Base-by-base conservation (phyloP, 2,329 filamentous ascomycete species). In the Cytospora paraplurivora region DNA sequence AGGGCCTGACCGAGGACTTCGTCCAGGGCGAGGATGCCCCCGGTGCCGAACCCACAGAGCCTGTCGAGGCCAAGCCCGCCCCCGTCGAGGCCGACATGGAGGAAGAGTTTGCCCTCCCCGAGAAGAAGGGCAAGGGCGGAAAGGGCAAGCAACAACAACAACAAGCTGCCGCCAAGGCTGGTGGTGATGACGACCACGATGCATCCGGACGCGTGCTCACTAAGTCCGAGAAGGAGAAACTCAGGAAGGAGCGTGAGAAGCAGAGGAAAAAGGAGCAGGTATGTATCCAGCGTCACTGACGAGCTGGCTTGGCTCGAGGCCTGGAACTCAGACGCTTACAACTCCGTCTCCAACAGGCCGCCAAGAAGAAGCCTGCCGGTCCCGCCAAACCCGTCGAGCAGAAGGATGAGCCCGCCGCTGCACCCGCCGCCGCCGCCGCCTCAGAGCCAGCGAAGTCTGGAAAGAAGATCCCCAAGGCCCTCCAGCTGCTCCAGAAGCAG, bases 161-260 rank as follows among this genome's bases (percentile, higher is more conserved):
- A 17, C 81, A 83, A 38, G 79, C 57, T 10, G 64, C 80, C 5
- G 79, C 79, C 50, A 72, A 75, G 10, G 27, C 27, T 27, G 74
- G 73, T 7, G 82, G 78, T 32, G 83, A 81, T 7, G 82, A 81
- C 2, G 82, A 81, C 21, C 82, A 82, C 19, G 82, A 78, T 12
- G 85, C 76, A 8, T 81, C 81, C 64, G 89, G 89, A 52, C 85
- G 88, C 62, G 83, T 98, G 56, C 88, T 98, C 79, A 96, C 92
- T 47, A 99, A 98, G 85, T 95, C 96, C 64, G 93, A 99, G 81
- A 99, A 99, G 81, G 95, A 99, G 77, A 96, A 92, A 78, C 84
- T 94, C 73, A 98, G 94, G 85, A 99, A 97, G 81, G 95, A 99
- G 81, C 88, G 92, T 66, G 95, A 99, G 82, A 99, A 99, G 87